Evolutionary conservation across 2,329 filamentous ascomycete species (phyloP).

Genomic region (Neoascochyta sp.): DNA sequence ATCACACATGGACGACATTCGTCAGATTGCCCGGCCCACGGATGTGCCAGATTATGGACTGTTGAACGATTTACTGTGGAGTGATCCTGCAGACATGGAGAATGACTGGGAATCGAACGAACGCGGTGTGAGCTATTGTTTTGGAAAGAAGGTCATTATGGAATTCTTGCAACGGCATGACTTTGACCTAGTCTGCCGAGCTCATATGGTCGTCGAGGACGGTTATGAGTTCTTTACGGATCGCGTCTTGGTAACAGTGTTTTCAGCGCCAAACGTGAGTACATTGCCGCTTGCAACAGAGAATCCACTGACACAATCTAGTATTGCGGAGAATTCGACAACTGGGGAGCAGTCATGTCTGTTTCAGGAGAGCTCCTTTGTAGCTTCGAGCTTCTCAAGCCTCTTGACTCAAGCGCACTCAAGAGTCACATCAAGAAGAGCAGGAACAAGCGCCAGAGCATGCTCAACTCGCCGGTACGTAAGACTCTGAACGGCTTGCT

Average conservation of each 20-base stretch:
- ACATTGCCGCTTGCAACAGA: no score
- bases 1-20: conserved; percentile 96
- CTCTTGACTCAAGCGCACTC: conserved; percentile 88
- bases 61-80: conserved; percentile 94
- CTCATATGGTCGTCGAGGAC: conserved; percentile 99
- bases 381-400: conserved; percentile 95
- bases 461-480: conserved; percentile 93
- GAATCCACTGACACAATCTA: conserved; percentile 43
- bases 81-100: conserved; percentile 96
- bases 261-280: conserved; percentile 93
- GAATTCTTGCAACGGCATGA: conserved; percentile 93
- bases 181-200: conserved; percentile 94
- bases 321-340: conserved; percentile 99
- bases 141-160: conserved; percentile 96
- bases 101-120: conserved; percentile 98
- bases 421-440: conserved; percentile 99
- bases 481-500: conserved; percentile 13
- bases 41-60: conserved; percentile 96
- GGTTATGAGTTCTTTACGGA: conserved; percentile 99
- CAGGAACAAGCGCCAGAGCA: conserved; percentile 86
- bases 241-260: conserved; percentile 89
- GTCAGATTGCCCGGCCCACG: conserved; percentile 89
- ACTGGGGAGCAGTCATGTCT: conserved; percentile 98
- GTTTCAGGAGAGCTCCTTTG: conserved; percentile 90
- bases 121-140: conserved; percentile 94